A percentile compares a stretch with the other conserved stretches of the same genome.
Conservation (phyloP, 768 basidiomycete genomes). For the Boletus rubescentipes region DNA sequence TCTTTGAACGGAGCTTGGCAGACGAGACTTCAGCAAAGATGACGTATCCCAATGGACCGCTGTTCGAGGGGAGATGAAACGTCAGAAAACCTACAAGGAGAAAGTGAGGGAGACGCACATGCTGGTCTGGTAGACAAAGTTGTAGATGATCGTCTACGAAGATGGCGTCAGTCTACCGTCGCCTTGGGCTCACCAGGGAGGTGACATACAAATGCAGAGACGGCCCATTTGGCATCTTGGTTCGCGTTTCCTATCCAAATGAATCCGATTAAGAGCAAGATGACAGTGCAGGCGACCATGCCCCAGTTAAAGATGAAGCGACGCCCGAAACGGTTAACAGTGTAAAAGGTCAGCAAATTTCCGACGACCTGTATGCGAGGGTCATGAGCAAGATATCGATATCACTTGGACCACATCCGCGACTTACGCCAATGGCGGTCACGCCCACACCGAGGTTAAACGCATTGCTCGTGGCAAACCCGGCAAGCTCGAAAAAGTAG, state of each 20-base stretch:
- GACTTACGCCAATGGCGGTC: constrained; percentile 27
- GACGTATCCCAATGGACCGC: constrained; percentile 29
- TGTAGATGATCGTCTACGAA: constrained; percentile 29
- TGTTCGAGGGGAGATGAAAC: neutral
- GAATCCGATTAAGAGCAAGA: constrained; percentile 28
- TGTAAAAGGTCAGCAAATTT: constrained; percentile 27
- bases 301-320: constrained; percentile 31
- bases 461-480: constrained; percentile 27
- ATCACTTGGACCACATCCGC: neutral
- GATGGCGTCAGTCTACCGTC: neutral
- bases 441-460: constrained; percentile 34
- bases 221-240: constrained; percentile 21
- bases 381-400: neutral
- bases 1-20: constrained; percentile 31
- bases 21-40: constrained; percentile 31
- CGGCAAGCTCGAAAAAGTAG: constrained; percentile 39
- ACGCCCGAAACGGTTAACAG: constrained; percentile 24
- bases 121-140: constrained; percentile 27
- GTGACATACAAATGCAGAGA: constrained; percentile 22
- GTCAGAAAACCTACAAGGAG: neutral
- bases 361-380: constrained; percentile 18
- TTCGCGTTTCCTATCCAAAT: constrained; percentile 20
- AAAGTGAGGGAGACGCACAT: constrained; percentile 17
- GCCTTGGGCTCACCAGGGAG: no score
- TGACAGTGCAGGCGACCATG: constrained; percentile 21